Conservation (phyloP, 176 grass and related monocot species). For the Rhynchospora breviuscula region DNA sequence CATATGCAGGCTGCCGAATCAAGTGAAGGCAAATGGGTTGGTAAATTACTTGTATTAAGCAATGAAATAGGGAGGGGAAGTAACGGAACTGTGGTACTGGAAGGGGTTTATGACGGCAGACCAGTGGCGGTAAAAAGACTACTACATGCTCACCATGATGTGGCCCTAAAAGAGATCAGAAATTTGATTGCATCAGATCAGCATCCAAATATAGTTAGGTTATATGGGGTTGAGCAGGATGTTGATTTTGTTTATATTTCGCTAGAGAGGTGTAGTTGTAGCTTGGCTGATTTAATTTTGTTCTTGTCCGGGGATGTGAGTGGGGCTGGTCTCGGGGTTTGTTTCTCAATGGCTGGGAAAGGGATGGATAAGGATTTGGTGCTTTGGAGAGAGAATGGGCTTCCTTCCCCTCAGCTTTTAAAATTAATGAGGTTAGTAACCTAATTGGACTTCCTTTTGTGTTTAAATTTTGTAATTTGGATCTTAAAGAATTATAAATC, state of each 20-base stretch:
- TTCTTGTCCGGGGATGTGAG: slow-evolving; percentile 17
- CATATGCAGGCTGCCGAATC: slow-evolving; percentile 20
- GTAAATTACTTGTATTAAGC: slow-evolving; percentile 67
- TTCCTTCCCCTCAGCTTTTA: slow-evolving; percentile 71
- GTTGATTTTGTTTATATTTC: slow-evolving; percentile 91
- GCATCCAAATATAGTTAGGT: slow-evolving; percentile 90
- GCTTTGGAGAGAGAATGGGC: slow-evolving; percentile 70
- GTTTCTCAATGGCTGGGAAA: slow-evolving; percentile 13
- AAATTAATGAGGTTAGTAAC: slow-evolving; percentile 82
- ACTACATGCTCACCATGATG: slow-evolving; percentile 78
- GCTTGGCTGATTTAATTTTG: slow-evolving; percentile 76
- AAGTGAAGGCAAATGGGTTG: slow-evolving; percentile 56
- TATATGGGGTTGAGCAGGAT: slow-evolving; percentile 76
- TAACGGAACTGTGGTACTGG: slow-evolving; percentile 95
- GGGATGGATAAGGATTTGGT: slow-evolving; percentile 38
- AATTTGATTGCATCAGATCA: slow-evolving; percentile 94
- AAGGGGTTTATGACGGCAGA: slow-evolving; percentile 72
- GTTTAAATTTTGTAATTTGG: neutral
- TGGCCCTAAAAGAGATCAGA: slow-evolving; percentile 78
- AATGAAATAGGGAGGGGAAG: slow-evolving; percentile 94
- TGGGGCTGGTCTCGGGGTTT: neutral
- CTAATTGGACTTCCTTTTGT: neutral
- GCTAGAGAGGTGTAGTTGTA: slow-evolving; percentile 79
- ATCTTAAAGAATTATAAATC: neutral
- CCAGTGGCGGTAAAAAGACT: slow-evolving; percentile 86